These are phyloP conservation scores for Pistacia atlantica DNA, from an alignment of 345 rosid species.

Conservation along the genomic window DNA sequence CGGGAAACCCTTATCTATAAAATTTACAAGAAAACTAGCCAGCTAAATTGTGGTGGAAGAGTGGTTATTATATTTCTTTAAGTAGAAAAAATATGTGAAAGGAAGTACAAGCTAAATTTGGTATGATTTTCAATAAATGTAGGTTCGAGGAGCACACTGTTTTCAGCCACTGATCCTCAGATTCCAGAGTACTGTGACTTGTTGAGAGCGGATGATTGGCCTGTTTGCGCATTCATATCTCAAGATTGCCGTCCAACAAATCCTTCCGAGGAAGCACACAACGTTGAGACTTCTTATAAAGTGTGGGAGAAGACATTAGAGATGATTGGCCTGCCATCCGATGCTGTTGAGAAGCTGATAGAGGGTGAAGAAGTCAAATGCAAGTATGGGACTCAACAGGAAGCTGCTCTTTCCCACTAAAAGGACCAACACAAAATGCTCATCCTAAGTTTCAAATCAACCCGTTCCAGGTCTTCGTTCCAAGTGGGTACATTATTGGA, in stretches of 20 bases:
- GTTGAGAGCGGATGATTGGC: slow-evolving; percentile 83
- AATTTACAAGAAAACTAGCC: not conserved
- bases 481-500: not conserved
- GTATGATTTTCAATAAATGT: slow-evolving; percentile 12
- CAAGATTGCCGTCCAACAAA: slow-evolving; percentile 89
- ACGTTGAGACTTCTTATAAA: slow-evolving; percentile 55
- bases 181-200: slow-evolving; percentile 83
- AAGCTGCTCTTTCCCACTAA: not conserved
- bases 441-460: not conserved
- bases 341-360: slow-evolving; percentile 75
- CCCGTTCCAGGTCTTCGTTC: not conserved
- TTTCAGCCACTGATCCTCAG: slow-evolving; percentile 96
- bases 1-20: not conserved
- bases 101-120: slow-evolving; percentile 5
- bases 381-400: slow-evolving; percentile 41
- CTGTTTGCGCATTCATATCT: slow-evolving; percentile 91
- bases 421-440: not conserved
- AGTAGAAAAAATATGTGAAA: not conserved
- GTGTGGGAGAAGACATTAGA: slow-evolving; percentile 95
- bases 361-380: slow-evolving; percentile 68
- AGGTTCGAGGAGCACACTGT: slow-evolving; percentile 90
- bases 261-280: slow-evolving; percentile 96
- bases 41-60: not conserved
- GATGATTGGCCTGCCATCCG: slow-evolving; percentile 77
- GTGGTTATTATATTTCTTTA: not conserved